Conservation (phyloP, 495 filamentous ascomycete genomes). For the Aspergillus taichungensis region DNA sequence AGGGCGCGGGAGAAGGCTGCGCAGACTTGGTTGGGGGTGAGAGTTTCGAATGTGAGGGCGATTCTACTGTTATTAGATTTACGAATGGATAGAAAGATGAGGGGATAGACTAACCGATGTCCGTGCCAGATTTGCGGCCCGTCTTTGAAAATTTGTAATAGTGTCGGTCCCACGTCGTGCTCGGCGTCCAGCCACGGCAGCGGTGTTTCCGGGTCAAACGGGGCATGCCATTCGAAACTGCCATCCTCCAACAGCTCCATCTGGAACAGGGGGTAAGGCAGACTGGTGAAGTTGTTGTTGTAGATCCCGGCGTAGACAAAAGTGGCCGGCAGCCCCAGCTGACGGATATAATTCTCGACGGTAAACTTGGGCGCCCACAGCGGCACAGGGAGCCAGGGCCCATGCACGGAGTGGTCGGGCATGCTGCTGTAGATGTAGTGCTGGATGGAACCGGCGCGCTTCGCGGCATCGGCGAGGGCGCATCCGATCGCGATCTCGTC, state of each 20-base stretch:
- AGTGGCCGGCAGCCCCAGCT: slow-evolving; percentile 74
- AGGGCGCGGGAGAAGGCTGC: slow-evolving; percentile 69
- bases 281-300: slow-evolving; percentile 96
- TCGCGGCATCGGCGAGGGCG: slow-evolving; percentile 81
- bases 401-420: slow-evolving; percentile 78
- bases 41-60: slow-evolving; percentile 82
- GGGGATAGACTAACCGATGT: slow-evolving; percentile 51
- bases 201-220: slow-evolving; percentile 79
- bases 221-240: slow-evolving; percentile 87
- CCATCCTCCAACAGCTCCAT: slow-evolving; percentile 79
- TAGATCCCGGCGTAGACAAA: slow-evolving; percentile 97
- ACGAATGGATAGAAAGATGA: slow-evolving; percentile 2
- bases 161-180: slow-evolving; percentile 90
- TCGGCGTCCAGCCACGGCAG: slow-evolving; percentile 97
- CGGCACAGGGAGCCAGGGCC: slow-evolving; percentile 75
- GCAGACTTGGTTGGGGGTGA: slow-evolving; percentile 78
- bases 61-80: slow-evolving; percentile 46
- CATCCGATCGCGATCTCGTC: slow-evolving; percentile 86
- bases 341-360: slow-evolving; percentile 81
- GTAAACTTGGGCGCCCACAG: slow-evolving; percentile 89
- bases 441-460: slow-evolving; percentile 63
- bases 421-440: slow-evolving; percentile 96
- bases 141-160: slow-evolving; percentile 93
- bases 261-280: slow-evolving; percentile 87
- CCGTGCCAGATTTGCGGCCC: slow-evolving; percentile 76